phyloP scores from a whole-genome alignment of 208 protist species.

The Leptomonas seymouri region DNA sequence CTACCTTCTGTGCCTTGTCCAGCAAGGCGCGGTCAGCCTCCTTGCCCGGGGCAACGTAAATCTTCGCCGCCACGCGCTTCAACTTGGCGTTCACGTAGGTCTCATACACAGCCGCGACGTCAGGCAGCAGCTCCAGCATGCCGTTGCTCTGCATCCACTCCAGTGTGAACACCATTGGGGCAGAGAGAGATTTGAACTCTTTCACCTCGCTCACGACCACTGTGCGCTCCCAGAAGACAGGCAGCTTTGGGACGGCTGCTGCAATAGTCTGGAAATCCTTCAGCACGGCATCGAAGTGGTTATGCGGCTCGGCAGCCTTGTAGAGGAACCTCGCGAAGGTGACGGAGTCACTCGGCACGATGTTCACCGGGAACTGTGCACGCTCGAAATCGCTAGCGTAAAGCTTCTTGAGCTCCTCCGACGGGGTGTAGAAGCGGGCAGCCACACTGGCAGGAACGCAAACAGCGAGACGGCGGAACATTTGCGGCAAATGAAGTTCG shows the following conservation, averaged over 20 bases:
- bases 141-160: constrained; percentile 93
- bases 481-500: constrained; percentile 20
- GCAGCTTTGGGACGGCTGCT: constrained; percentile 62
- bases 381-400: constrained; percentile 92
- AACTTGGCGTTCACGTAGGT: constrained; percentile 88
- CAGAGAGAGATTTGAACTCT: constrained; percentile 85
- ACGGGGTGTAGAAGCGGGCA: constrained; percentile 86
- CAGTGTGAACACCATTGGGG: constrained; percentile 82
- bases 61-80: constrained; percentile 81
- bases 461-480: constrained; percentile 82
- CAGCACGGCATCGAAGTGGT: constrained; percentile 64
- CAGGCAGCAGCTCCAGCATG: constrained; percentile 84
- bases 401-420: constrained; percentile 82
- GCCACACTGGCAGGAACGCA: constrained; percentile 40
- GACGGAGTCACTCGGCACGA: constrained; percentile 87
- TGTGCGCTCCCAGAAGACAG: constrained; percentile 91
- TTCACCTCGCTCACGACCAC: constrained; percentile 59
- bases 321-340: constrained; percentile 92
- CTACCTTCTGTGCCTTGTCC: constrained; percentile 70
- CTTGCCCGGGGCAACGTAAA: constrained; percentile 83
- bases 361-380: constrained; percentile 69
- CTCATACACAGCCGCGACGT: constrained; percentile 86
- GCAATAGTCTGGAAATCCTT: constrained; percentile 85
- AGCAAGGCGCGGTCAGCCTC: constrained; percentile 45
- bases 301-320: constrained; percentile 80